These are phyloP conservation scores for Mycena indigotica DNA, from an alignment of 768 basidiomycete species.

Conservation along the genomic window DNA sequence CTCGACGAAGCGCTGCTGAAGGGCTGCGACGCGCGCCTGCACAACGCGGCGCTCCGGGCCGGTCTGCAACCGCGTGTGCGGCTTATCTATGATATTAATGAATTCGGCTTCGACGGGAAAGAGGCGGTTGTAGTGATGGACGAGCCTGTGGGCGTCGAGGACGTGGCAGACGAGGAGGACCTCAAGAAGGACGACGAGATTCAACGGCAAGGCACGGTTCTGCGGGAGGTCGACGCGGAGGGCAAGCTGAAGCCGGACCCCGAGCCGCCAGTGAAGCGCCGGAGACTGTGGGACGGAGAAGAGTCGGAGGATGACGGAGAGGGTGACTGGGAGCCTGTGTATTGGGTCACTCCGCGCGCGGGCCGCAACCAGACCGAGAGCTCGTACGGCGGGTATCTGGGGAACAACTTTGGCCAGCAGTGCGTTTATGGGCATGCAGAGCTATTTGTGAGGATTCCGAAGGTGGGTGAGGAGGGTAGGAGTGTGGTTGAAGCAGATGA, in stretches of 20 bases:
- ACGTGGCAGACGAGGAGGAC: not conserved
- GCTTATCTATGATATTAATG: not conserved
- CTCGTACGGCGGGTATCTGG: not conserved
- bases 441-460: constrained; percentile 2
- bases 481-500: too few relatives aligned
- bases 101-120: not conserved
- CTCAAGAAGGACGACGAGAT: not conserved
- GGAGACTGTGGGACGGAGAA: too few relatives aligned
- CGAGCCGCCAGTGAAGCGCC: not conserved
- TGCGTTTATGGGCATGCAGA: constrained; percentile 10
- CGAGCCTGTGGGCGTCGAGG: not conserved
- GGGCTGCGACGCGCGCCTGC: constrained; percentile 10
- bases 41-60: not conserved
- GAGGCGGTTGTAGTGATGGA: not conserved
- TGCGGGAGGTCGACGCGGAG: not conserved
- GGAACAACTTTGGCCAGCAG: not conserved
- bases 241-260: not conserved
- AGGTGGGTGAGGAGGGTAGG: constrained; percentile 7
- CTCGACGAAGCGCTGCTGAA: constrained; percentile 5
- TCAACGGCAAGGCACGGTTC: not conserved
- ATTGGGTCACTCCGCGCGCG: constrained; percentile 10
- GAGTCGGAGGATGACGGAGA: too few relatives aligned
- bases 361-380: not conserved
- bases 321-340: too few relatives aligned
- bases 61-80: constrained; percentile 5